Base-by-base conservation (phyloP, 2,329 filamentous ascomycete species). In the Escovopsis sp. region DNA sequence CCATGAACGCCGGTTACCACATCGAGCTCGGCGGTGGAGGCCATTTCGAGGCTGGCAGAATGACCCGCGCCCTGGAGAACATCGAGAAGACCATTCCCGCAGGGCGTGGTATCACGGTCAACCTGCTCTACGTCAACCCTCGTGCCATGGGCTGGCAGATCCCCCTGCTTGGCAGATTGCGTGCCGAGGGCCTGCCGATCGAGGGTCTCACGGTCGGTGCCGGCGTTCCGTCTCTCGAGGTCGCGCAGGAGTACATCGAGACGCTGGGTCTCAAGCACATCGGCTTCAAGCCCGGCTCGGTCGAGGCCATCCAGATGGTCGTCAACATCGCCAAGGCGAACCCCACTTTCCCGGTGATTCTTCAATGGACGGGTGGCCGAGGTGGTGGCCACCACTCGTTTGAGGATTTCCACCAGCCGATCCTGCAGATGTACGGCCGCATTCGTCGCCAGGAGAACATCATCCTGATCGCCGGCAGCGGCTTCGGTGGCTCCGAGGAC, bases 241-340 rank as follows among this genome's bases (percentile, higher is more conserved):
- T 94, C 39, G 85, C 86, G 16, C 81, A 90, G 50, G 84, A 92
- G 53, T 94, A 94, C 59, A 94, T 94, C 45, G 73, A 87, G 59
- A 96, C 87, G 1, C 70, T 94, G 11, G 86, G 85, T 11, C 70
- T 94, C 40, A 92, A 93, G 65, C 85, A 94, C 58, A 93, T 94
- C 46, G 70, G 78, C 19, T 94, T 94, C 71, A 94, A 94, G 67
- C 87, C 87, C 21, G 86, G 87, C 40, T 93, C 86, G 13, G 69
- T 79, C 33, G 83, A 93, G 43, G 83, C 81, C 3, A 93, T 94
- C 42, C 84, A 94, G 55, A 66, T 80, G 23, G 83, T 92, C 39
- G 79, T 94, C 60, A 90, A 92, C 58, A 87, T 94, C 49, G 86
- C 87, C 44, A 90, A 83, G 60, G 83, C 84, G n/a, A 90, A 94